A percentile compares a stretch with the other conserved stretches of the same genome.
phyloP scores from a whole-genome alignment of 331 rosid genomes.

The Quercus lobata region DNA sequence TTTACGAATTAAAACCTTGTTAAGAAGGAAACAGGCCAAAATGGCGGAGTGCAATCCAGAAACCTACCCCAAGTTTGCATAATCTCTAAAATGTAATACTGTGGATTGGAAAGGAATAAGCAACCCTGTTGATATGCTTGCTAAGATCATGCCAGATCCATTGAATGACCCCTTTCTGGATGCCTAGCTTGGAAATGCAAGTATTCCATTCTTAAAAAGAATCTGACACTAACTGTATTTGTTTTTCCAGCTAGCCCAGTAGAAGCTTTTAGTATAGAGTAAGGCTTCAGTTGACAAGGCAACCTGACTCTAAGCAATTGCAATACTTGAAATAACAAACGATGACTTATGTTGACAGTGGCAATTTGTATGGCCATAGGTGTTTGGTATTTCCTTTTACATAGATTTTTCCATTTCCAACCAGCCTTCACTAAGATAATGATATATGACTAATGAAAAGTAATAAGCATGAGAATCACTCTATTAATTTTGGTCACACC shows the following conservation, averaged over 20 bases:
- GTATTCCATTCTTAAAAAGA: too few relatives aligned
- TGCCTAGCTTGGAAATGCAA: background rate
- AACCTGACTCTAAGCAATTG: too few relatives aligned
- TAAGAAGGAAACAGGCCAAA: background rate
- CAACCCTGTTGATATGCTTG: background rate
- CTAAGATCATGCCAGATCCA: background rate
- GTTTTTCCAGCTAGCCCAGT: too few relatives aligned
- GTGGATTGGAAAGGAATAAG: background rate
- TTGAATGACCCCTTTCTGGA: background rate
- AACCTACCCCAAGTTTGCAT: background rate
- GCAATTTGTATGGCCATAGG: background rate
- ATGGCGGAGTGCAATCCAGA: background rate
- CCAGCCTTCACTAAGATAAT: background rate
- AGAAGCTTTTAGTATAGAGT: too few relatives aligned
- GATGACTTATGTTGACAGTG: background rate
- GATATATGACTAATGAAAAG: background rate
- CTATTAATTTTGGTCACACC: background rate
- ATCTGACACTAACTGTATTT: too few relatives aligned
- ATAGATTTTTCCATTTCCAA: background rate
- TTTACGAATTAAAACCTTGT: too few relatives aligned
- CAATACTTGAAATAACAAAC: background rate
- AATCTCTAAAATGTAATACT: background rate
- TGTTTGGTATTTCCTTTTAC: background rate
- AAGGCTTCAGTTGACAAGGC: too few relatives aligned
- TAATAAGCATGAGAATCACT: background rate